phyloP scores from a whole-genome alignment of 208 protist genomes.

The Endotrypanum monterogeii region DNA sequence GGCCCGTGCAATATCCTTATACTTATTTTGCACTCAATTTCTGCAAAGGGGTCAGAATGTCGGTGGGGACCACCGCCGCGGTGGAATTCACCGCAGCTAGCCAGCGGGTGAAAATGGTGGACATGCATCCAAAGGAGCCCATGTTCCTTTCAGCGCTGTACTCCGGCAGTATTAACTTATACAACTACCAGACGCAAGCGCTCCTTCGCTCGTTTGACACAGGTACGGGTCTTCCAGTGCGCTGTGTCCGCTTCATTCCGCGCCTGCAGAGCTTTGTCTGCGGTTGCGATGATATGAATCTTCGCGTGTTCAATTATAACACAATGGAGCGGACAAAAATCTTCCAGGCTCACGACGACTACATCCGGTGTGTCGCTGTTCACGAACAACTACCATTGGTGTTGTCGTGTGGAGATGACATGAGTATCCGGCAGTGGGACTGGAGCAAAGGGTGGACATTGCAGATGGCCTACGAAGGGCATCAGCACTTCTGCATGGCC shows the following conservation, averaged over 20 bases:
- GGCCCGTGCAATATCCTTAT: background rate
- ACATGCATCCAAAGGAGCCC: constrained; percentile 98
- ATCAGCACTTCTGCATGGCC: constrained; percentile 98
- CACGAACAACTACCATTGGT: constrained; percentile 97
- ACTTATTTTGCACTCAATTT: background rate
- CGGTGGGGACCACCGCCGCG: constrained; percentile 20
- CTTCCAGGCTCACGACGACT: constrained; percentile 98
- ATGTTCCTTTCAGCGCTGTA: constrained; percentile 96
- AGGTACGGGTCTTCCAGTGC: constrained; percentile 88
- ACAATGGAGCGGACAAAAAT: constrained; percentile 97
- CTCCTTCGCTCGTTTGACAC: constrained; percentile 98
- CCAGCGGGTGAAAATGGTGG: constrained; percentile 98
- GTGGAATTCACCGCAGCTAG: constrained; percentile 83
- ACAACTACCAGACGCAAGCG: constrained; percentile 97
- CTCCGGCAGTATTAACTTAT: constrained; percentile 95
- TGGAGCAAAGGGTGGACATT: constrained; percentile 97
- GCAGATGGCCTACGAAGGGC: constrained; percentile 96
- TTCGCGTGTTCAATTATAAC: constrained; percentile 99
- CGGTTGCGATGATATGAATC: constrained; percentile 95
- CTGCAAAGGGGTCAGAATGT: constrained; percentile 6
- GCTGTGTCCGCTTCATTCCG: constrained; percentile 96
- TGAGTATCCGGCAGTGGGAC: constrained; percentile 98
- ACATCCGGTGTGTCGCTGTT: constrained; percentile 96
- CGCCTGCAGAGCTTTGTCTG: constrained; percentile 97
- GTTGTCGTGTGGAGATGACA: constrained; percentile 98